phyloP scores from a whole-genome alignment of 306 rosid genomes.

The Astragalus membranaceus region DNA sequence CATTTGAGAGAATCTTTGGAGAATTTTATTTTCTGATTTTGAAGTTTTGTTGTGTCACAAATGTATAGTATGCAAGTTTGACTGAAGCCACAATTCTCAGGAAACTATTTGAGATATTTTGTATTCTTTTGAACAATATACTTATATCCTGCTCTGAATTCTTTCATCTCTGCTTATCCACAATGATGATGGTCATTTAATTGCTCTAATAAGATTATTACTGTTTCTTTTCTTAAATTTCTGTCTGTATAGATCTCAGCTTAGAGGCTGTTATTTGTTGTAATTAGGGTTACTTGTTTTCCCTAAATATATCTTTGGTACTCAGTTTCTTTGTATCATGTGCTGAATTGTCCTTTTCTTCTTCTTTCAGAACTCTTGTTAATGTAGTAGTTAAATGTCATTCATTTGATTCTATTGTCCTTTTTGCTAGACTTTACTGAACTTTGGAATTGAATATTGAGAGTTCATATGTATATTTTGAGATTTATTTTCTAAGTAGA shows the following conservation, averaged over 20 bases:
- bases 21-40: no score
- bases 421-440: neutral
- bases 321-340: neutral
- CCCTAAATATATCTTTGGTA: no score
- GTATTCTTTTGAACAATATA: neutral
- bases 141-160: neutral
- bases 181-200: slow-evolving; percentile 11
- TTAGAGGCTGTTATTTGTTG: neutral
- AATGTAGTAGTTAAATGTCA: neutral
- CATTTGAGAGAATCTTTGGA: neutral
- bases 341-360: neutral
- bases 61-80: neutral
- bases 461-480: neutral
- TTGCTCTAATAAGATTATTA: slow-evolving; percentile 5
- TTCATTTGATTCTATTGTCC: neutral
- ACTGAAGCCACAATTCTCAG: slow-evolving; percentile 10
- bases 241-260: neutral
- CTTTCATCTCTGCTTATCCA: slow-evolving; percentile 6
- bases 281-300: slow-evolving; percentile 9
- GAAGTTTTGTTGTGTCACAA: neutral
- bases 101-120: neutral
- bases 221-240: neutral
- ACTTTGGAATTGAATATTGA: neutral
- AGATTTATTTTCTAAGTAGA: neutral
- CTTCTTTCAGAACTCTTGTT: neutral